These are phyloP conservation scores for Naganishia vishniacii DNA, from an alignment of 768 basidiomycete genomes.

Conservation along the genomic window DNA sequence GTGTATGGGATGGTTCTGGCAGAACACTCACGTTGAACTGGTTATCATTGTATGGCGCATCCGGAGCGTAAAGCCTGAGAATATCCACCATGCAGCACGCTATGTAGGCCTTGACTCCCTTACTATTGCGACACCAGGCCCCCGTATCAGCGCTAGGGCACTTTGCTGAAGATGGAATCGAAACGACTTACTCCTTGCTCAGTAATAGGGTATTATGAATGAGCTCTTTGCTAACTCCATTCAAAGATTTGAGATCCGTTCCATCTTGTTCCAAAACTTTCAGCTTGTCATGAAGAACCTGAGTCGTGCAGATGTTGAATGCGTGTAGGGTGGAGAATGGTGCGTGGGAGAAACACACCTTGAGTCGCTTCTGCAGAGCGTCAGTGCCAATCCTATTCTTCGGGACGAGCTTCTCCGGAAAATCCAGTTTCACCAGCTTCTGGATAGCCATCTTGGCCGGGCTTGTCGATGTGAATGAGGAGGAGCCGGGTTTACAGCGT, in stretches of 20 bases:
- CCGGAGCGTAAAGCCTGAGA: slow-evolving; percentile 86
- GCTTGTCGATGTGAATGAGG: background rate
- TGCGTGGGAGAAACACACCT: slow-evolving; percentile 53
- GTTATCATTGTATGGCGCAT: slow-evolving; percentile 84
- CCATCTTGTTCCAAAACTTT: slow-evolving; percentile 79
- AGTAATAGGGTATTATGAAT: slow-evolving; percentile 72
- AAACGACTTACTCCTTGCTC: slow-evolving; percentile 65
- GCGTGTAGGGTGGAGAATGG: no score
- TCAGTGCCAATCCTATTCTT: slow-evolving; percentile 70
- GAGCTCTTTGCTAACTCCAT: slow-evolving; percentile 68
- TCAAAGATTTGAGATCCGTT: slow-evolving; percentile 69
- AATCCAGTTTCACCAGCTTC: slow-evolving; percentile 50
- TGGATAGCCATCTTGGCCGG: slow-evolving; percentile 3
- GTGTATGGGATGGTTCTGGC: no score
- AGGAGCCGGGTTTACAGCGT: background rate
- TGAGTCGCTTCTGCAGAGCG: slow-evolving; percentile 76
- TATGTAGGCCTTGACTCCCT: slow-evolving; percentile 88
- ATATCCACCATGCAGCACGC: slow-evolving; percentile 93
- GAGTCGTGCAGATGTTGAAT: background rate
- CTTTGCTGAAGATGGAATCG: background rate
- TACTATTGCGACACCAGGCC: slow-evolving; percentile 38
- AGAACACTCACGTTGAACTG: slow-evolving; percentile 58
- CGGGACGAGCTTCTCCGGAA: slow-evolving; percentile 73
- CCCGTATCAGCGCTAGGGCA: background rate
- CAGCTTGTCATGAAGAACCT: slow-evolving; percentile 53